A percentile compares a stretch with the other conserved stretches of the same genome.
These are phyloP conservation scores for Annulohypoxylon moriforme DNA, from an alignment of 495 filamentous ascomycete species.

Conservation along the genomic window DNA sequence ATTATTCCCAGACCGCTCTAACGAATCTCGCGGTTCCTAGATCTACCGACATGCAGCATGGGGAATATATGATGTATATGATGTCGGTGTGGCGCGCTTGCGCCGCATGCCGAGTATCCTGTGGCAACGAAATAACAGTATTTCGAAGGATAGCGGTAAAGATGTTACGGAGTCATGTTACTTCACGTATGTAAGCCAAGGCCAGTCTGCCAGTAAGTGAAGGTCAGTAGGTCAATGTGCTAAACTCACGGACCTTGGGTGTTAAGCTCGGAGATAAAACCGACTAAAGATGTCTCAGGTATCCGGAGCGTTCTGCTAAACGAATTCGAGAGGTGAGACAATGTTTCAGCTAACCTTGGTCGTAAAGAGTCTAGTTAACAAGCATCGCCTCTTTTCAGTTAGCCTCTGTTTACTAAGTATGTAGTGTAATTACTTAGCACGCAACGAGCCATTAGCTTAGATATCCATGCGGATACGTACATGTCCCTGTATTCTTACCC, in stretches of 20 bases:
- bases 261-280: slow-evolving; percentile 5
- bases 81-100: slow-evolving; percentile 8
- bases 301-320: slow-evolving; percentile 13
- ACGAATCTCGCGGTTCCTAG: not conserved
- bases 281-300: slow-evolving; percentile 32
- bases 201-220: too few relatives aligned
- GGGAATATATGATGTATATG: slow-evolving; percentile 7
- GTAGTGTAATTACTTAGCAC: not conserved
- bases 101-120: not conserved
- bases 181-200: not conserved
- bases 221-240: slow-evolving; percentile 2
- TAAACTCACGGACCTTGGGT: slow-evolving; percentile 20
- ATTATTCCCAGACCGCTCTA: slow-evolving; percentile 5
- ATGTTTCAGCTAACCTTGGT: slow-evolving; percentile 29
- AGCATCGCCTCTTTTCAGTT: not conserved
- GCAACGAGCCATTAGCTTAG: not conserved
- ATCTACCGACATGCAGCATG: slow-evolving; percentile 1
- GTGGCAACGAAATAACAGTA: not conserved
- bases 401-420: not conserved
- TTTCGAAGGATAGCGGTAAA: not conserved
- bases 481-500: slow-evolving; percentile 16
- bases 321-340: slow-evolving; percentile 10
- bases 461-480: slow-evolving; percentile 2
- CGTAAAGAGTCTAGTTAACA: slow-evolving; percentile 3
- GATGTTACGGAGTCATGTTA: not conserved